phyloP scores from a whole-genome alignment of 148 eudicot genomes.

The Polygonum maritimum region DNA sequence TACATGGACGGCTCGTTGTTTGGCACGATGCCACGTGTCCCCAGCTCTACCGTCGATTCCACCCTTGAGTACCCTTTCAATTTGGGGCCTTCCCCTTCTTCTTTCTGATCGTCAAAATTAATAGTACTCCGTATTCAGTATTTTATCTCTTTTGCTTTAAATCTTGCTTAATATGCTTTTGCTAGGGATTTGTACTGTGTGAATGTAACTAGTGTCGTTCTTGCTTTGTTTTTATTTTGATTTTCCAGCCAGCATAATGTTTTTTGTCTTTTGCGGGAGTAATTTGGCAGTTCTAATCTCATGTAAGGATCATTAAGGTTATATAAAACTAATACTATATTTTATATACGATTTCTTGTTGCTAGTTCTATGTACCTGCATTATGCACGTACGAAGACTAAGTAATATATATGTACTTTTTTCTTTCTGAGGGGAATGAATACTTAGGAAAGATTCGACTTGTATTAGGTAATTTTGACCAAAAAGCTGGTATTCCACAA shows the following conservation, averaged over 20 bases:
- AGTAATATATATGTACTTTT: neutral
- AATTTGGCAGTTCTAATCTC: neutral
- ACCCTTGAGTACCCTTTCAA: constrained; percentile 3
- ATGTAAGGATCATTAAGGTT: no score
- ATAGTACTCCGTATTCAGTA: neutral
- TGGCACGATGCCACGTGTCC: constrained; percentile 5
- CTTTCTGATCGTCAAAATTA: neutral
- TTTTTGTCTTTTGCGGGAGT: neutral
- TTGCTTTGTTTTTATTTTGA: neutral
- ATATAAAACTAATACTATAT: neutral
- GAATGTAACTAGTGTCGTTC: neutral
- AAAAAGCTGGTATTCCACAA: neutral
- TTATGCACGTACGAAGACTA: neutral
- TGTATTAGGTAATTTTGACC: neutral
- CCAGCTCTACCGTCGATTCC: neutral
- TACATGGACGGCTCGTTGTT: constrained; percentile 10
- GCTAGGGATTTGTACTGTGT: neutral
- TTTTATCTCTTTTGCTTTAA: neutral
- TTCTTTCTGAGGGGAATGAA: no score
- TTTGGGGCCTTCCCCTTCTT: constrained; percentile 7
- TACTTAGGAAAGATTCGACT: neutral
- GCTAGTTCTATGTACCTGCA: neutral
- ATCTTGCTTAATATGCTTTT: neutral
- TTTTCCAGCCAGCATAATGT: neutral
- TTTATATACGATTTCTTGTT: neutral